Conservation (phyloP, 495 filamentous ascomycete genomes). For the Cryomyces minteri region DNA sequence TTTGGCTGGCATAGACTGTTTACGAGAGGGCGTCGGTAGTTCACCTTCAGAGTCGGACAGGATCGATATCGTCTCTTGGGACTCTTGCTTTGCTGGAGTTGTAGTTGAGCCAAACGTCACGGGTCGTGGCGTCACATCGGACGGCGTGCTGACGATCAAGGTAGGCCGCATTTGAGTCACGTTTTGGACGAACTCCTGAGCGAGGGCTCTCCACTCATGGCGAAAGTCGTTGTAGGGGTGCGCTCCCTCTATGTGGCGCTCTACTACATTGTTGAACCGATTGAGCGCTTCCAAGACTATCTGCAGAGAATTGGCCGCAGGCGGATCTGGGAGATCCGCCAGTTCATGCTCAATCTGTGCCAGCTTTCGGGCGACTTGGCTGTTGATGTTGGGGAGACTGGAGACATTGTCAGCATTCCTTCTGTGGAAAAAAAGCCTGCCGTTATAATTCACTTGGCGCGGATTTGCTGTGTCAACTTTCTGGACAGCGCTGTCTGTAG, state of each 20-base stretch:
- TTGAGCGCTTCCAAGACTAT: constrained; percentile 9
- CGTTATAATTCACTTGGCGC: constrained; percentile 1
- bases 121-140: too few relatives aligned
- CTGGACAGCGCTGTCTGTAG: constrained; percentile 21
- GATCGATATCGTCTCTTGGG: background rate
- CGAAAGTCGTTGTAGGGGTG: constrained; percentile 13
- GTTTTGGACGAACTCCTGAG: constrained; percentile 3
- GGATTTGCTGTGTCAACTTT: constrained; percentile 18
- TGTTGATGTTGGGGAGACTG: constrained; percentile 19
- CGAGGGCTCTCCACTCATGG: constrained; percentile 3
- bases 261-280: constrained; percentile 5
- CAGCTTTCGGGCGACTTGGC: constrained; percentile 14
- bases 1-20: constrained; percentile 1
- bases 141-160: background rate
- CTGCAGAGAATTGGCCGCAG: constrained; percentile 12
- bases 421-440: background rate
- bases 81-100: background rate
- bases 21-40: background rate
- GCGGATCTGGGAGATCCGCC: constrained; percentile 13
- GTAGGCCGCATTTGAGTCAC: constrained; percentile 9
- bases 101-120: background rate
- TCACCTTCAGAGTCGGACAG: background rate
- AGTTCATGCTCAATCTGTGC: constrained; percentile 12
- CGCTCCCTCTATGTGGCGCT: constrained; percentile 8
- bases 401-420: background rate